Evolutionary conservation across 305 asterid species (phyloP).

Genomic region (Solanum aculeatissimum): DNA sequence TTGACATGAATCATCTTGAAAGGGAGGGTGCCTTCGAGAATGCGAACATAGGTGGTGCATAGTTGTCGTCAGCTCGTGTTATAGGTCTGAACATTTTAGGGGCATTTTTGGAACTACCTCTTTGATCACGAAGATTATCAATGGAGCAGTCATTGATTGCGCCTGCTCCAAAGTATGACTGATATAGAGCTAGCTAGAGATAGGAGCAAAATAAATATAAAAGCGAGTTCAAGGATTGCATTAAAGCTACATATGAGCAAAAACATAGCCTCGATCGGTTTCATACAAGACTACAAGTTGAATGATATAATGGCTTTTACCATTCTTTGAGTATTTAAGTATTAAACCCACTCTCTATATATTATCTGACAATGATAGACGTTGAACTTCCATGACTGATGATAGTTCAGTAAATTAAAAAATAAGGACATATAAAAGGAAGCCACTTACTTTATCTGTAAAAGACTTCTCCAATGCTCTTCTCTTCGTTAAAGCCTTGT

Average conservation of each 20-base stretch:
- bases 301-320: not conserved
- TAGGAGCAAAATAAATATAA: not conserved
- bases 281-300: not conserved
- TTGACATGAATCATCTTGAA: not conserved
- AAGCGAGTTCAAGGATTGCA: not conserved
- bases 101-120: not conserved
- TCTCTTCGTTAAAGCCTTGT: slow-evolving; percentile 9
- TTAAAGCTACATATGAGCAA: not conserved
- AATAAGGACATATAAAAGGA: not conserved
- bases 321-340: not conserved
- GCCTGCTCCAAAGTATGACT: not conserved
- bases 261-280: not conserved
- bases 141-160: not conserved
- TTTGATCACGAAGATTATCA: not conserved
- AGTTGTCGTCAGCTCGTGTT: not conserved
- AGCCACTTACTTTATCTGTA: slow-evolving; percentile 31
- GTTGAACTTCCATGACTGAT: not conserved
- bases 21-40: not conserved
- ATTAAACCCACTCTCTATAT: not conserved
- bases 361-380: not conserved
- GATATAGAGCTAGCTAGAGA: not conserved
- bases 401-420: not conserved
- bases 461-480: slow-evolving; percentile 21
- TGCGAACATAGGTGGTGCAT: not conserved
- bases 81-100: not conserved